Conservation (phyloP, 2,329 filamentous ascomycete species). For the Elsinoe necatrix region DNA sequence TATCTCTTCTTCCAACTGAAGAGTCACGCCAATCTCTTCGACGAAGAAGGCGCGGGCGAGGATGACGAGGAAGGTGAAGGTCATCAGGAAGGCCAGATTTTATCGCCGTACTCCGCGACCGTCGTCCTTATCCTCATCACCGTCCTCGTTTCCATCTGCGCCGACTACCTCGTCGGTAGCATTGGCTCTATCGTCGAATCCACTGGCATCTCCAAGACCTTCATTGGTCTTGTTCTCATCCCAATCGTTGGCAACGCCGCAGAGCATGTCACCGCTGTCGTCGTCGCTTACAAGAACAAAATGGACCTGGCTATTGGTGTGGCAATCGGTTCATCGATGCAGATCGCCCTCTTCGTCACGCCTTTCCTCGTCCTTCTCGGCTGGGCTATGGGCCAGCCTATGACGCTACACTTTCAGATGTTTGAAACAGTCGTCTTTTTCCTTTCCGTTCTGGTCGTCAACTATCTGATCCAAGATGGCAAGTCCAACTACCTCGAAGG, state of each 20-base stretch:
- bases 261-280: constrained; percentile 56
- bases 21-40: constrained; percentile 41
- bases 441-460: constrained; percentile 75
- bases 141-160: constrained; percentile 42
- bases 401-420: constrained; percentile 72
- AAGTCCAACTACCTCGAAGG: constrained; percentile 83
- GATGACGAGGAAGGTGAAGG: constrained; percentile 22
- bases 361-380: constrained; percentile 50
- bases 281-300: constrained; percentile 56
- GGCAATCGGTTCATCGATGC: constrained; percentile 56
- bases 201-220: constrained; percentile 46
- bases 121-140: constrained; percentile 42
- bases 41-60: constrained; percentile 29
- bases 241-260: constrained; percentile 58
- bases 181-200: constrained; percentile 47
- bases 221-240: constrained; percentile 49
- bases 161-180: constrained; percentile 46
- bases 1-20: constrained; percentile 50
- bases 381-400: constrained; percentile 45
- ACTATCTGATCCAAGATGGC: constrained; percentile 77
- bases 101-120: constrained; percentile 38
- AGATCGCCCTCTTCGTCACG: constrained; percentile 52
- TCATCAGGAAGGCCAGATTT: constrained; percentile 33
- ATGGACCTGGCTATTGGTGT: constrained; percentile 61
- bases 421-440: constrained; percentile 87